Base-by-base conservation (phyloP, 805 yeast genomes). In the Candida krabiensis region DNA sequence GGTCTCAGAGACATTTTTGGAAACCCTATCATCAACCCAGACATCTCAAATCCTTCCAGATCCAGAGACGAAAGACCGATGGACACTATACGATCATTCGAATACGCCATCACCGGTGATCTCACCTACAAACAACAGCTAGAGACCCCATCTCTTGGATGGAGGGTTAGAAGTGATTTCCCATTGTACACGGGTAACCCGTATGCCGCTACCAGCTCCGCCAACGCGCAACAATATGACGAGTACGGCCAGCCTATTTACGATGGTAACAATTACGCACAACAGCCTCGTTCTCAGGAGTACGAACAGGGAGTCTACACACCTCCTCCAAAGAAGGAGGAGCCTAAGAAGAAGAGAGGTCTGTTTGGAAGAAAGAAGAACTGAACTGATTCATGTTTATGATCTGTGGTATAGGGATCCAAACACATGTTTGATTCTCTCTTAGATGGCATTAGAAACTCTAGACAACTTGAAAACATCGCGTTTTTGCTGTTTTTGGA, bases 51-150 rank as follows among this genome's bases (percentile, higher is more conserved):
- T 59, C 99, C 99, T 19, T 82, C 96, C 5, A 77, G 99, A 55
- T 67, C 85, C 15, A 78, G 99, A 63, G 91, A 90, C 61, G 99
- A 93, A 66, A 79, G 99, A 55, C 99, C 99, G 4, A 69, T 93
- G 54, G 99, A 95, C 62, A 93, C 99, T 2, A 90, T 93, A 55
- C 75, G 98, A 52, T 74, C 86, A 4, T 93, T 93, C 64, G 98
- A 93, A 69, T 93, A 83, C 58, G 82, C 97, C 26, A 89, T 93
- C 47, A 87, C 96, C 5, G 96, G 96, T 36, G 99, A 93, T 62
- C 66, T 73, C 41, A 63, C 77, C 9, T 83, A 86, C 69, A 79
- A 82, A 37, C 93, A 87, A 40, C 88, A 86, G 53, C 70, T 88
- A 54, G 97, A 90, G 63, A 73, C 90, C 4, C 77, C 77, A 6